These are phyloP conservation scores for Kurtzmaniella quercitrusa DNA, from an alignment of 1,139 yeast species.

Conservation along the genomic window DNA sequence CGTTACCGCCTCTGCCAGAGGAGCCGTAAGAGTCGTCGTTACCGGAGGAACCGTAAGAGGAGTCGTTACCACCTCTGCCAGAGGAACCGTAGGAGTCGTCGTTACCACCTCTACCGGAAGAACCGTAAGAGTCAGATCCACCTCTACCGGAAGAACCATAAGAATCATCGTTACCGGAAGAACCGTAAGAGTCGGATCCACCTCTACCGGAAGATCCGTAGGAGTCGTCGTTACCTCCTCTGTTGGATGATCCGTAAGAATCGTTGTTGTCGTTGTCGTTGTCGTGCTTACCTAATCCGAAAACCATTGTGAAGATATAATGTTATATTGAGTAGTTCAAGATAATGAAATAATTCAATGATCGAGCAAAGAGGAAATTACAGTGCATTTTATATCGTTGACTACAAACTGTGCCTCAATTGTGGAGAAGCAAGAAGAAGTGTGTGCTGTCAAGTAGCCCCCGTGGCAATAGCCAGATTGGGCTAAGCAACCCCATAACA, in stretches of 20 bases:
- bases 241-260: conserved; percentile 11
- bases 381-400: neutral
- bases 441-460: neutral
- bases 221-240: conserved; percentile 10
- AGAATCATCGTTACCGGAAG: conserved; percentile 11
- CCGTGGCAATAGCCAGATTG: neutral
- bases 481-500: neutral
- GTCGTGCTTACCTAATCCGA: conserved; percentile 24
- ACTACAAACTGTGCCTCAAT: neutral
- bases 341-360: neutral
- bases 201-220: conserved; percentile 13
- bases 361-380: neutral
- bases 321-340: neutral
- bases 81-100: conserved; percentile 18
- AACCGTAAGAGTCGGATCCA: conserved; percentile 17
- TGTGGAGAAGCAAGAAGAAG: neutral
- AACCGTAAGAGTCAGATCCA: conserved; percentile 16
- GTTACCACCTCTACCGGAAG: conserved; percentile 7
- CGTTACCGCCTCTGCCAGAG: conserved; percentile 11
- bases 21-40: conserved; percentile 15
- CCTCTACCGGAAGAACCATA: conserved; percentile 14
- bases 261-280: conserved; percentile 11
- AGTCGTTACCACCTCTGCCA: conserved; percentile 11
- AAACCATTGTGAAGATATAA: conserved; percentile 19
- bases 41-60: conserved; percentile 15